Percentiles rank a stretch among this genome's conserved stretches.
phyloP scores from a whole-genome alignment of 345 rosid species.

The Acer campestre region DNA sequence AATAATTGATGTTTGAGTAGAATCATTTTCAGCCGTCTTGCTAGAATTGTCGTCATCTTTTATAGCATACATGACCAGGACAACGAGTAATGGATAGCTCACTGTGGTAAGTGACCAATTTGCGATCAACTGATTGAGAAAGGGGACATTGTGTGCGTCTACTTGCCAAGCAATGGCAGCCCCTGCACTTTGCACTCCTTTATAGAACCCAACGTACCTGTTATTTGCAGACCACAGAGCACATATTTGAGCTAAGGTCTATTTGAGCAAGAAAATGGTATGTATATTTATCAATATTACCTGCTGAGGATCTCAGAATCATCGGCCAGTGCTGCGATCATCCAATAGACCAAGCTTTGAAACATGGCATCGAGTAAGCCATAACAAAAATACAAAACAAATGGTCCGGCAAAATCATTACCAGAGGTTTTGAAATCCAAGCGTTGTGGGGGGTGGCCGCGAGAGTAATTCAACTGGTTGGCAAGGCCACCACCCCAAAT shows the following conservation, averaged over 20 bases:
- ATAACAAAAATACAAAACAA: slow-evolving; percentile 50
- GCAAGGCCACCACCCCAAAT: slow-evolving; percentile 72
- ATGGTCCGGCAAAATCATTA: slow-evolving; percentile 54
- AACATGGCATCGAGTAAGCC: slow-evolving; percentile 74
- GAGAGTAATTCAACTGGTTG: slow-evolving; percentile 45
- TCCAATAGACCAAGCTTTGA: slow-evolving; percentile 71
- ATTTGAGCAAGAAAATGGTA: background rate
- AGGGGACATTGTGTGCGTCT: slow-evolving; percentile 42
- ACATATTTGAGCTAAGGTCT: background rate
- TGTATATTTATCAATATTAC: slow-evolving; percentile 19
- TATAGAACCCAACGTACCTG: slow-evolving; percentile 69
- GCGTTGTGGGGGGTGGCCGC: slow-evolving; percentile 21
- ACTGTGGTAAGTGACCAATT: slow-evolving; percentile 62
- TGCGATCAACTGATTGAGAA: slow-evolving; percentile 41
- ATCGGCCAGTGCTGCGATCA: slow-evolving; percentile 63
- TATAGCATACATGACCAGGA: slow-evolving; percentile 51
- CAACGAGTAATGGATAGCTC: slow-evolving; percentile 53
- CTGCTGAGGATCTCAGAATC: slow-evolving; percentile 77
- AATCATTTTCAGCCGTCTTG: slow-evolving; percentile 10
- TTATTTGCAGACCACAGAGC: background rate
- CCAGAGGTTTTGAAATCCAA: slow-evolving; percentile 61
- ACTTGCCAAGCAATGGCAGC: slow-evolving; percentile 75
- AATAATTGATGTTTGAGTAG: slow-evolving; percentile 1
- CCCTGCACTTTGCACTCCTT: slow-evolving; percentile 77
- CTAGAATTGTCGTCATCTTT: slow-evolving; percentile 35